Base-by-base conservation (phyloP, 768 basidiomycete species). In the Nidula microcarpa region DNA sequence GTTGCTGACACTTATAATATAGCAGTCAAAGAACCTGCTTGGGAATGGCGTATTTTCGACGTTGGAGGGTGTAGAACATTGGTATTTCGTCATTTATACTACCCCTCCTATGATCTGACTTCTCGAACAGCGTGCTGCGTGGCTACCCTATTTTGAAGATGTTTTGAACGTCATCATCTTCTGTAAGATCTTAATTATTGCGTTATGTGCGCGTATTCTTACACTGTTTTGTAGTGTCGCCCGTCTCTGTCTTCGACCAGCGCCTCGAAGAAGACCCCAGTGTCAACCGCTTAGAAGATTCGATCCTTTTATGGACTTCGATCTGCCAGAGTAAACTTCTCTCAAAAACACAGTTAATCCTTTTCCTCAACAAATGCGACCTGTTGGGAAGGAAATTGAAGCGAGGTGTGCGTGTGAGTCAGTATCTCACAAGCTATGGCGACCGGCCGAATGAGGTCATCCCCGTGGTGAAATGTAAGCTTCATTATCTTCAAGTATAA, bases 301-400 rank as follows among this genome's bases (percentile, higher is more conserved):
- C 87, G 1, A 76, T 89, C 55, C 73, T 75, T 47, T 76, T 91
- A 2, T 91, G 87, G 87, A 76, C 72, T 30, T 74, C 79, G 1
- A 74, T 91, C 41, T 87, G 85, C 67, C 61, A 73, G 13, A 84
- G 80, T 35, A 74, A 72, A 58, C 72, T 90, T 1, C 80, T 91
- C 6, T 65, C 76, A 7, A 79, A 77, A 51, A 76, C 82, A 9
- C 84, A 82, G 51, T 74, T 89, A 52, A 80, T 89, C 45, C 74
- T 89, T 18, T 91, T 91, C 67, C 68, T 89, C 52, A 91, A 91
- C 65, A 91, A 91, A 55, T 79, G 80, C 54, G 89, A 91, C 55
- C 64, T 89, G 3, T 68, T 90, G 2, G 71, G 79, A 55, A 64
- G 74, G 59, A 76, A 76, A 52, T 68, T 87, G 32, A 65, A 67